phyloP scores from a whole-genome alignment of 2,329 filamentous ascomycete species.

The Fusarium redolens region DNA sequence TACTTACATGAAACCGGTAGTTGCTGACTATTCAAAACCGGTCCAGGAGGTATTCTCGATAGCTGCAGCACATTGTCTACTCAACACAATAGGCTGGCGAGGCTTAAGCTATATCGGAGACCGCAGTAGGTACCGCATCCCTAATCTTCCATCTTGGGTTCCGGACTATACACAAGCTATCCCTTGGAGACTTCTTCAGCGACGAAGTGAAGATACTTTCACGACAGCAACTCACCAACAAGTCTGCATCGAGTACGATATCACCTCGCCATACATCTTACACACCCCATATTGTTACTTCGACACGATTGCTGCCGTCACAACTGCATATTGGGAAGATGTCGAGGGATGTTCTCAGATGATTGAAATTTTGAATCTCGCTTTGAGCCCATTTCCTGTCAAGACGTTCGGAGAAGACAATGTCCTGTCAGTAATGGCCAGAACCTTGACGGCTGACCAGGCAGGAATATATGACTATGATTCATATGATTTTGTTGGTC shows the following conservation, averaged over 20 bases:
- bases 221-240: not conserved
- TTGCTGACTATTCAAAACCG: slow-evolving; percentile 1
- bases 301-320: not conserved
- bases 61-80: slow-evolving; percentile 1
- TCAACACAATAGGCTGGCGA: not conserved
- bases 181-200: slow-evolving; percentile 1
- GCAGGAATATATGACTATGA: not conserved
- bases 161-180: slow-evolving; percentile 3
- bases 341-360: not conserved
- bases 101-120: not conserved
- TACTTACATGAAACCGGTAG: not conserved
- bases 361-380: slow-evolving; percentile 2
- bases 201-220: not conserved
- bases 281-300: not conserved
- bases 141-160: not conserved
- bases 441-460: not conserved
- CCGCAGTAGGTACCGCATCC: not conserved
- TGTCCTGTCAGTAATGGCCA: not conserved
- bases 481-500: not conserved
- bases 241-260: not conserved
- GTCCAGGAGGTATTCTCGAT: not conserved
- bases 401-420: not conserved
- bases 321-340: not conserved
- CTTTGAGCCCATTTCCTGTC: not conserved
- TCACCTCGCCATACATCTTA: not conserved